Evolutionary conservation across 1,284 basidiomycete genomes (phyloP), one percentile per base, ranked within the genome.

Genomic region (Ceratobasidium sp.): DNA sequence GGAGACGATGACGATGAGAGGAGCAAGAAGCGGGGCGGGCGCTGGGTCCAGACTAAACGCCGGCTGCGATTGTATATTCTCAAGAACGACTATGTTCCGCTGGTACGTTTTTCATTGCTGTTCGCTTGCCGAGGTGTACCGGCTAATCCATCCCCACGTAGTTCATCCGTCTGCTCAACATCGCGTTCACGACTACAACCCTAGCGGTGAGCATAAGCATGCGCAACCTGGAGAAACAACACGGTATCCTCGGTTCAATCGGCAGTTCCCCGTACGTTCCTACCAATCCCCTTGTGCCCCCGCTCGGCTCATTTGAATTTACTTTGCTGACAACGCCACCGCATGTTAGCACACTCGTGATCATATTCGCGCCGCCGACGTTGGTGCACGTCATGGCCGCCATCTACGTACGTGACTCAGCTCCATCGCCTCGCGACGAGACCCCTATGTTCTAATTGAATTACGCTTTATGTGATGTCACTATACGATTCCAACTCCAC

Each of bases 341-440:
- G 4, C 33, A 33, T 33, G 33, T 33, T 80, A 97, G 95, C 23
- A 91, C 94, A 3, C 89, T 97, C 26, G 93, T 95, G 73, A 94
- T 97, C 82, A 92, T 97, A 72, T 96, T 96, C 83, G 92, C 94
- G 5, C 94, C 95, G 9, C 85, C 95, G 77, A 96, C 94, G 3
- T 87, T 97, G 49, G 87, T 95, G 1, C 96, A 97, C 86, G 95
- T 97, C 80, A 91, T 96, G 88, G 86, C 90, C 63, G 93, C 94
- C 53, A 91, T 96, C 81, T 95, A 95, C 84, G 94, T 94, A 84
- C 79, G 92, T 86, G n/a, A 33, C 44, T 51, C 68, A 13, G 42
- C 40, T 49, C 51, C 53, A 39, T 55, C 42, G 10, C 64, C 33
- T 33, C 33, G 33, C 33, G 33, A 33, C 33, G 33, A 33, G 33